Evolutionary conservation across 2,329 filamentous ascomycete genomes (phyloP).

Genomic region (Allantophomopsis lycopodina): DNA sequence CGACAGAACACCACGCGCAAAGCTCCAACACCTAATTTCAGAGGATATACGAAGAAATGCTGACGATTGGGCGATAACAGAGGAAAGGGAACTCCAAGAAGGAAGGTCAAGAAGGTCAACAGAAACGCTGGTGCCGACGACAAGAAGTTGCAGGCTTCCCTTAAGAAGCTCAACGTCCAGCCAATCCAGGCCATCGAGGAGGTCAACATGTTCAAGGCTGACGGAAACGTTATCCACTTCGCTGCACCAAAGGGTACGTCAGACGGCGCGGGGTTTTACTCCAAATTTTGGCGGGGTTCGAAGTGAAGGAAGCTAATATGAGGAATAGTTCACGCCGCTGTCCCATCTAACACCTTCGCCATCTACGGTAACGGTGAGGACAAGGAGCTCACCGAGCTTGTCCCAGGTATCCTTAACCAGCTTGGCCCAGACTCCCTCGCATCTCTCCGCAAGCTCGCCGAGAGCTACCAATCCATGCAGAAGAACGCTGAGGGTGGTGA

Average conservation of each 20-base stretch:
- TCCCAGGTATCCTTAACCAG: constrained; percentile 98
- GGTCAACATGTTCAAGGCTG: constrained; percentile 99
- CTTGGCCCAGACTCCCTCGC: constrained; percentile 96
- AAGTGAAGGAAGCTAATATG: background rate
- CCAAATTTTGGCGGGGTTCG: too few relatives aligned
- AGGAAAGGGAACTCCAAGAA: constrained; percentile 95
- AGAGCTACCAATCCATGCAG: constrained; percentile 99
- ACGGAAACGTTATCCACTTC: constrained; percentile 99
- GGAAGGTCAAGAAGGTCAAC: constrained; percentile 97
- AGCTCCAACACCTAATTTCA: background rate
- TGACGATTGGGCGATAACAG: constrained; percentile 20
- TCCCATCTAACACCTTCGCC: constrained; percentile 97
- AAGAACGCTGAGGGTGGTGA: constrained; percentile 71
- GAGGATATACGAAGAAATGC: background rate
- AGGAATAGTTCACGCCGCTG: constrained; percentile 76
- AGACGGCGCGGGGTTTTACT: background rate
- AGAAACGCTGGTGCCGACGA: constrained; percentile 88
- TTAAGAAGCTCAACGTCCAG: constrained; percentile 99
- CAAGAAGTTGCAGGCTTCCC: constrained; percentile 95
- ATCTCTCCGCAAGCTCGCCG: constrained; percentile 92
- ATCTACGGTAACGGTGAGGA: constrained; percentile 98
- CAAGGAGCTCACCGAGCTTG: constrained; percentile 99
- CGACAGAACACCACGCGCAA: background rate
- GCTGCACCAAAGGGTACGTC: constrained; percentile 80
- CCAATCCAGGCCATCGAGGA: constrained; percentile 99